A percentile compares a stretch with the other conserved stretches of the same genome.
phyloP scores from a whole-genome alignment of 371 early-diverging fungal species.

The Coemansia sp. region DNA sequence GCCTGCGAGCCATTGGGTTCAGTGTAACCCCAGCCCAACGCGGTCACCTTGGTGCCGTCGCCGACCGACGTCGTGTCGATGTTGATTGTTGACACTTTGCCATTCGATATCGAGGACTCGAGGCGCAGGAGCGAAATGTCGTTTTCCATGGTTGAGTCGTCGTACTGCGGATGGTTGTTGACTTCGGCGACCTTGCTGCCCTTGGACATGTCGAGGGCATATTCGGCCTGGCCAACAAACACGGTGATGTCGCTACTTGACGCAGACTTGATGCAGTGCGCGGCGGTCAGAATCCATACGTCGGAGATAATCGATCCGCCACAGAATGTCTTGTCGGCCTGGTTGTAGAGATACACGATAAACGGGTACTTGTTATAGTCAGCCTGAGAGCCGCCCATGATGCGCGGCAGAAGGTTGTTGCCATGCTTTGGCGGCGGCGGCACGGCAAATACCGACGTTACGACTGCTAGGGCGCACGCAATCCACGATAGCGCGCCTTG shows the following conservation, averaged over 20 bases:
- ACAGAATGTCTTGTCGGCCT: constrained; percentile 42
- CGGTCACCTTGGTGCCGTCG: constrained; percentile 41
- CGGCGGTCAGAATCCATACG: constrained; percentile 53
- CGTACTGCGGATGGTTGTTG: constrained; percentile 45
- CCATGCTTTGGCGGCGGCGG: background rate
- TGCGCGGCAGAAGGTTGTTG: constrained; percentile 32
- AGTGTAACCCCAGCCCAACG: constrained; percentile 55
- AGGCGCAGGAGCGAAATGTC: constrained; percentile 51
- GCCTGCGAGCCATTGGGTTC: constrained; percentile 17
- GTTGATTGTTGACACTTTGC: constrained; percentile 19
- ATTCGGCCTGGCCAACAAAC: constrained; percentile 36
- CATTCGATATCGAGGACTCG: constrained; percentile 6
- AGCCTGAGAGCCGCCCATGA: constrained; percentile 46
- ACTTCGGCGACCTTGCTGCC: constrained; percentile 26
- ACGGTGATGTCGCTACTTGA: constrained; percentile 26
- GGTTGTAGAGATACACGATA: constrained; percentile 45
- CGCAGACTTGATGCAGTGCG: constrained; percentile 53
- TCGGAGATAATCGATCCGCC: constrained; percentile 52
- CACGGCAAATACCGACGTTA: constrained; percentile 6
- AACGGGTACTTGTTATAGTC: constrained; percentile 43
- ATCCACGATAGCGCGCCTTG: constrained; percentile 1
- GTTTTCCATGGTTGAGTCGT: constrained; percentile 46
- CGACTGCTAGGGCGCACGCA: constrained; percentile 10
- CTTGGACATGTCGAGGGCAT: constrained; percentile 35
- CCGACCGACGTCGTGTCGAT: constrained; percentile 28